phyloP scores from a whole-genome alignment of 345 rosid species.

The Bruguiera parviflora region DNA sequence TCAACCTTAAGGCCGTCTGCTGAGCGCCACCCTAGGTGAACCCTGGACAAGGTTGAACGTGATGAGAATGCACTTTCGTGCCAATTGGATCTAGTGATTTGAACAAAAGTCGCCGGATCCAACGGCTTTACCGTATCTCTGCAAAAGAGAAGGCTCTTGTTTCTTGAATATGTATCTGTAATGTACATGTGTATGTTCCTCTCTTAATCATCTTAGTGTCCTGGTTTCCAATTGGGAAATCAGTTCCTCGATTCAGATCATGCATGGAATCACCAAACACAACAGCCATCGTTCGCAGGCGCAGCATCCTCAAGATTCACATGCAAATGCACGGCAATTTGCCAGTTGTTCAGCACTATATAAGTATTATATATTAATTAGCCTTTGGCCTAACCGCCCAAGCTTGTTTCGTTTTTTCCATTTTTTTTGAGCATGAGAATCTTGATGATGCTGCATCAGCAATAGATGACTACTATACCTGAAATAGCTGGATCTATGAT shows the following conservation, averaged over 20 bases:
- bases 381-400: not conserved
- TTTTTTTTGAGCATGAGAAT: slow-evolving; percentile 41
- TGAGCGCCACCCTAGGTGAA: slow-evolving; percentile 11
- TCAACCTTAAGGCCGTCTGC: slow-evolving; percentile 9
- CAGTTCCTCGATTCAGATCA: not conserved
- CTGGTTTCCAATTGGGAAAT: not conserved
- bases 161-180: not conserved
- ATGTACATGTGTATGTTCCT: not conserved
- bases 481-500: slow-evolving; percentile 14
- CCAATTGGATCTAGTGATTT: too few species aligned
- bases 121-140: too few species aligned
- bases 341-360: not conserved
- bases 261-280: slow-evolving; percentile 6
- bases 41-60: not conserved
- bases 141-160: too few species aligned
- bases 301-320: slow-evolving; percentile 78
- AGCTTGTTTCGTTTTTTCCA: not conserved
- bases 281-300: slow-evolving; percentile 53
- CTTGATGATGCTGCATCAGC: slow-evolving; percentile 93
- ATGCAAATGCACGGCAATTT: slow-evolving; percentile 21
- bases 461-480: slow-evolving; percentile 47
- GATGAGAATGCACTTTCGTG: too few species aligned
- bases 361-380: too few species aligned
- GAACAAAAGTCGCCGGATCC: too few species aligned
- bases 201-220: not conserved